Conservation (phyloP, 1,284 basidiomycete genomes). For the Rhodotorula sp. region DNA sequence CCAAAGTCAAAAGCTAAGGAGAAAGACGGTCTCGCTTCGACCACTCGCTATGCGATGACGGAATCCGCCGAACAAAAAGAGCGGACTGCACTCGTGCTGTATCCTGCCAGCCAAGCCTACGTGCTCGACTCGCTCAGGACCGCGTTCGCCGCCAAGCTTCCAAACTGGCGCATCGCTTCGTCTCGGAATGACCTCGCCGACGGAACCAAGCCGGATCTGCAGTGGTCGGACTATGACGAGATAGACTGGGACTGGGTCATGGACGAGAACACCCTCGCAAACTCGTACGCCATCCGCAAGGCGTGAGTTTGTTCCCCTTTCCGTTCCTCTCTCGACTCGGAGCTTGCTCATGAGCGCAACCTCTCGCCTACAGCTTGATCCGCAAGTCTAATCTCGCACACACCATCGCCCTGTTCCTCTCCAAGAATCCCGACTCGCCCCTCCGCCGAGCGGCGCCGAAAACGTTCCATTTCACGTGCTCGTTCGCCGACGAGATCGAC, state of each 20-base stretch:
- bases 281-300: constrained; percentile 43
- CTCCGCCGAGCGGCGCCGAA: constrained; percentile 60
- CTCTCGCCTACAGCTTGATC: constrained; percentile 58
- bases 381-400: constrained; percentile 89
- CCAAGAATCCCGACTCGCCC: constrained; percentile 67
- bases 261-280: constrained; percentile 22
- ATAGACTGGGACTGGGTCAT: constrained; percentile 41
- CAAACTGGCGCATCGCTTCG: constrained; percentile 3
- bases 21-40: neutral
- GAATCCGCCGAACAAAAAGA: neutral
- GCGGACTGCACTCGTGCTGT: constrained; percentile 18
- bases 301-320: constrained; percentile 44
- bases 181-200: neutral
- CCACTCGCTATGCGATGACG: neutral
- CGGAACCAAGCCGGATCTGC: constrained; percentile 20
- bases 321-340: constrained; percentile 17
- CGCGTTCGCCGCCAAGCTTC: constrained; percentile 17
- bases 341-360: neutral
- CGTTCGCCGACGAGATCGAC: constrained; percentile 91
- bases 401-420: constrained; percentile 69
- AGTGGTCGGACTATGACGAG: constrained; percentile 44
- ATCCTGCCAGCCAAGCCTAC: constrained; percentile 25
- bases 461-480: constrained; percentile 85
- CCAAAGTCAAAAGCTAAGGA: neutral
- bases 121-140: constrained; percentile 21